Evolutionary conservation across 2,329 filamentous ascomycete species (phyloP), one percentile per base, ranked within the genome.

Genomic region (Chaetomiaceae sp.): DNA sequence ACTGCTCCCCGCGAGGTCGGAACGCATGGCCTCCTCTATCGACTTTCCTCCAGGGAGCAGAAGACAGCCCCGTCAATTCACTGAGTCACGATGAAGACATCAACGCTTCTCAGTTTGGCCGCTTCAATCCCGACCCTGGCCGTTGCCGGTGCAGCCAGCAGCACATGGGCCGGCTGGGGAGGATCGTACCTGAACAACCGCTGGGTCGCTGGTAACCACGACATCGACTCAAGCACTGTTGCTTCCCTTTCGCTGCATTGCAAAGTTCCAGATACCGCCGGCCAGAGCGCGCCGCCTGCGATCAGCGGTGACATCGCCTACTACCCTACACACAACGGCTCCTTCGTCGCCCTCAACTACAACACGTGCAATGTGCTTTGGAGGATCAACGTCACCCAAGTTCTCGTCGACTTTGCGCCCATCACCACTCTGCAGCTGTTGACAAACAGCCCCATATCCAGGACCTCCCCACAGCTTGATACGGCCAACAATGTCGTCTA

Each of bases 331-430:
- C 62, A 59, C 58, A 56, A 55, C 42, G 63, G 62, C 44, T 47
- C 54, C 6, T 53, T 65, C 38, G 55, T 60, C n/a, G 62, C 63
- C 6, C 53, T 64, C 20, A 52, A 64, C 50, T 65, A 61, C 49
- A 46, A 32, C 14, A 44, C 45, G 8, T 65, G 63, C 50, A 19
- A 45, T 22, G 42, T 51, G 11, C 30, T 53, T 6, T 65, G 62
- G 63, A 36, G 50, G 10, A 45, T 56, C 48, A 64, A 63, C 48
- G 54, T 64, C 18, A 61, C 58, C 3, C 27, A 49, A 8, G 45
- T 64, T 15, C 56, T 62, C 49, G 14, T 29, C 19, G 30, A 40
- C 36, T 53, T 32, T 33, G 52, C 4, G 14, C 6, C 27, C 11
- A 30, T 30, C 6, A 7, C 27, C 7, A 5, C 27, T 11, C 27